These are phyloP conservation scores for Vitis labrusca DNA, from an alignment of 164 flowering plant species.

Conservation along the genomic window DNA sequence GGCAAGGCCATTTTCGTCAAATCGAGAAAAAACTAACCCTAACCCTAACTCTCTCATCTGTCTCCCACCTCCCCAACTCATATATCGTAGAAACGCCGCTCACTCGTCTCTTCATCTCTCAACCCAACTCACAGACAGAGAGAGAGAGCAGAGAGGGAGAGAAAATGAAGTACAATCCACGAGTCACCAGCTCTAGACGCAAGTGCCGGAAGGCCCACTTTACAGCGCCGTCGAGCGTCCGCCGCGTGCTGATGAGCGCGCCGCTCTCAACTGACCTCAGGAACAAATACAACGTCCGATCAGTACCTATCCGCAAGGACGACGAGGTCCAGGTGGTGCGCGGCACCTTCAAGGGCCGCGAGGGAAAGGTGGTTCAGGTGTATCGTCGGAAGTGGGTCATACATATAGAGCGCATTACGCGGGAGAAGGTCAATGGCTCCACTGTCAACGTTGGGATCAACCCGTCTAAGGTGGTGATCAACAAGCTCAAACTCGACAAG, in stretches of 20 bases:
- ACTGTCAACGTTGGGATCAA: constrained; percentile 79
- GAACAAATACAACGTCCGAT: constrained; percentile 66
- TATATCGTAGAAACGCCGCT: too few species aligned
- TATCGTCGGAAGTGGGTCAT: constrained; percentile 83
- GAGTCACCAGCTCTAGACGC: constrained; percentile 61
- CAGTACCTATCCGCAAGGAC: constrained; percentile 82
- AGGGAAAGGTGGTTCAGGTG: constrained; percentile 81
- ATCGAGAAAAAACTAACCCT: too few species aligned
- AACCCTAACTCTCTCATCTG: too few species aligned
- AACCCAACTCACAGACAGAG: not conserved
- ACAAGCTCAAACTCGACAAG: constrained; percentile 77
- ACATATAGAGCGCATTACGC: constrained; percentile 76
- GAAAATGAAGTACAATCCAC: constrained; percentile 71
- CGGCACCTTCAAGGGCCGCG: constrained; percentile 80
- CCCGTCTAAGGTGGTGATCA: constrained; percentile 71
- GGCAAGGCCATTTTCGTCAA: too few species aligned
- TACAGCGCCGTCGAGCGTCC: constrained; percentile 75
- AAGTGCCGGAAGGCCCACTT: constrained; percentile 78
- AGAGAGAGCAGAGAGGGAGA: constrained; percentile 5
- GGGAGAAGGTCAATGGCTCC: constrained; percentile 84
- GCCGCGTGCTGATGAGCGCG: constrained; percentile 67
- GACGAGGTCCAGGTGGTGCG: constrained; percentile 84
- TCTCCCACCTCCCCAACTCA: too few species aligned
- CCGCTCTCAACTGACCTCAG: constrained; percentile 67
- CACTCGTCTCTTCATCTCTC: too few species aligned